phyloP scores from a whole-genome alignment of 257 asterid genomes.

The Solanum chilense region DNA sequence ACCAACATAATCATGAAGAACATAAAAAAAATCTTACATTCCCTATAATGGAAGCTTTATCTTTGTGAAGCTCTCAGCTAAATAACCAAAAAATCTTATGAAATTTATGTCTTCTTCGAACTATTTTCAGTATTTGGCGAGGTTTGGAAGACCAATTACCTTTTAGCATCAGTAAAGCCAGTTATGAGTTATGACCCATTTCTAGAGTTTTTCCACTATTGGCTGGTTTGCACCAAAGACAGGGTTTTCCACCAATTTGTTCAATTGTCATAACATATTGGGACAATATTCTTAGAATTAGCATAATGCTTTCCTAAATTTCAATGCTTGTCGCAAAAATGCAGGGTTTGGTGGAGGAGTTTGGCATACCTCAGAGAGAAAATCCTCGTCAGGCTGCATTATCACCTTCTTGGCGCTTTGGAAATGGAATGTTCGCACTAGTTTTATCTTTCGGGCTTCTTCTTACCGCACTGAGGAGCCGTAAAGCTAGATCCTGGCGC shows the following conservation, averaged over 20 bases:
- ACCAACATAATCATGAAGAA: neutral
- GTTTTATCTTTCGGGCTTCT: slow-evolving; percentile 92
- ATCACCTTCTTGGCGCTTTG: slow-evolving; percentile 81
- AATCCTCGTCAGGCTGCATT: slow-evolving; percentile 39
- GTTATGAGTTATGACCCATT: neutral
- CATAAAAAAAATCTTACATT: neutral
- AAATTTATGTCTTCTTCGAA: neutral
- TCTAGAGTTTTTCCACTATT: neutral
- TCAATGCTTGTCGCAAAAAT: neutral
- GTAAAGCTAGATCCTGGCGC: slow-evolving; percentile 94
- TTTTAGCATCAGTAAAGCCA: neutral
- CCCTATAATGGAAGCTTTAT: neutral
- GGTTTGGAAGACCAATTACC: neutral
- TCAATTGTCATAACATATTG: neutral
- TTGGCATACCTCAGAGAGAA: slow-evolving; percentile 71
- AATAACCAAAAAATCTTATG: neutral
- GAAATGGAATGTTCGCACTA: slow-evolving; percentile 94
- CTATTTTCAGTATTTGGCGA: neutral
- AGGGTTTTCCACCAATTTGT: neutral
- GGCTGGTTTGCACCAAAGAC: neutral
- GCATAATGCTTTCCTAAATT: neutral
- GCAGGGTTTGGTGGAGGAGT: slow-evolving; percentile 96
- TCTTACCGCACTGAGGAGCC: slow-evolving; percentile 70
- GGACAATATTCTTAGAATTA: neutral
- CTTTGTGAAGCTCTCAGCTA: slow-evolving; percentile 4